A percentile compares a stretch with the other conserved stretches of the same genome.
Evolutionary conservation across 2,329 filamentous ascomycete genomes (phyloP).

Genomic region (Penicillium sp.): DNA sequence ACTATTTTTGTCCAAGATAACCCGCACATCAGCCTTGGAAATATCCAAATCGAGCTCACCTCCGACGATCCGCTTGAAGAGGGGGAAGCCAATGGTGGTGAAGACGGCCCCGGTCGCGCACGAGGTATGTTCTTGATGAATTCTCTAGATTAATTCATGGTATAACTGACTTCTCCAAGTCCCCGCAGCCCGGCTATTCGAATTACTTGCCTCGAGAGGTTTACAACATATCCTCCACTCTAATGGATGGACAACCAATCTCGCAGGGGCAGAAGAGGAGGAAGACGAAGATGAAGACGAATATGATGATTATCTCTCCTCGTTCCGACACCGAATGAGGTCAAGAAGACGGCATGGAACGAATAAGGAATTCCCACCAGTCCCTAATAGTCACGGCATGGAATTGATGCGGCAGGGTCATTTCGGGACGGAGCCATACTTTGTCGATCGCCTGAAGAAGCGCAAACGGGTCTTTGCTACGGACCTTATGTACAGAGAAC

Average conservation of each 20-base stretch:
- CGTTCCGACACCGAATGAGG: constrained; percentile 43
- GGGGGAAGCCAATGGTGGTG: constrained; percentile 29
- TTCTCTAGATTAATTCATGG: background rate
- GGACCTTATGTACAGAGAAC: constrained; percentile 71
- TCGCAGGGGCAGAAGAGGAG: constrained; percentile 8
- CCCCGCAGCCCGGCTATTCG: constrained; percentile 45
- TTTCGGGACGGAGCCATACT: constrained; percentile 65
- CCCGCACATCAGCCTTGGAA: constrained; percentile 38
- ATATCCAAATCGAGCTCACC: constrained; percentile 30
- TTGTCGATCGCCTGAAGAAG: constrained; percentile 48
- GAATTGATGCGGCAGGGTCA: constrained; percentile 74
- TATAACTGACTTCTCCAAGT: constrained; percentile 22
- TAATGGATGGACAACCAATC: constrained; percentile 23
- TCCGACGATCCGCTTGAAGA: constrained; percentile 35
- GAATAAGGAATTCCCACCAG: constrained; percentile 63
- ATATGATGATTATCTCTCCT: constrained; percentile 23
- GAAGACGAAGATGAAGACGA: constrained; percentile 27
- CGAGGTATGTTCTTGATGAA: constrained; percentile 19
- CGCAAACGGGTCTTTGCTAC: constrained; percentile 58
- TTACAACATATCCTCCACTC: constrained; percentile 48
- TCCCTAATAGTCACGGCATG: constrained; percentile 70
- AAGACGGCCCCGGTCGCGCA: constrained; percentile 21
- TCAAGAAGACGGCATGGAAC: constrained; percentile 40
- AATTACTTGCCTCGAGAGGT: constrained; percentile 50
- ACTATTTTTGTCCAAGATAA: constrained; percentile 18